Percentiles rank a stretch among this genome's conserved stretches.
Evolutionary conservation across 352 stramenopile genomes (phyloP).

Genomic region (Phytophthora multivora): DNA sequence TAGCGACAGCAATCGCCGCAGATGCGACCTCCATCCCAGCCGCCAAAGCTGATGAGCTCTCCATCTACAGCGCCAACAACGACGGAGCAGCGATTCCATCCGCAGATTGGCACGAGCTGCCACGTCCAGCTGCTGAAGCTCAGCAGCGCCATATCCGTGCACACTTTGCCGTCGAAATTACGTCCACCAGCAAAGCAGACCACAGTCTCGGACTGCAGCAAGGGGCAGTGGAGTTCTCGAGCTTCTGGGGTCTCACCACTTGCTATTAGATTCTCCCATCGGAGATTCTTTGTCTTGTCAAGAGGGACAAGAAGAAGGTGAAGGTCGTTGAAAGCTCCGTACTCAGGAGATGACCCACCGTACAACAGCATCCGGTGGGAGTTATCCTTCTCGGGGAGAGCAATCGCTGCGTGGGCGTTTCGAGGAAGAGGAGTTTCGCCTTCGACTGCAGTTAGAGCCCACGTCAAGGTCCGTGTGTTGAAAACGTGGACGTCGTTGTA

Average conservation of each 20-base stretch:
- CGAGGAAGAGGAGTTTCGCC: slow-evolving; percentile 47
- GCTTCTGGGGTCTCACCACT: slow-evolving; percentile 40
- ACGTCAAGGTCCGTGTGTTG: slow-evolving; percentile 41
- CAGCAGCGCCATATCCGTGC: slow-evolving; percentile 62
- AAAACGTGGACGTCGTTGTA: slow-evolving; percentile 69
- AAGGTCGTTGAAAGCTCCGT: slow-evolving; percentile 55
- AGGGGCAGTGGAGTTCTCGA: slow-evolving; percentile 54
- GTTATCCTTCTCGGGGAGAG: slow-evolving; percentile 17
- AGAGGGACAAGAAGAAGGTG: slow-evolving; percentile 46
- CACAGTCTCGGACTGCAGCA: slow-evolving; percentile 16
- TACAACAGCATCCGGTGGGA: slow-evolving; percentile 52
- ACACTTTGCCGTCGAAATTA: slow-evolving; percentile 56
- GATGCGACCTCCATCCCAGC: slow-evolving; percentile 54
- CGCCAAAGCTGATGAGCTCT: slow-evolving; percentile 53
- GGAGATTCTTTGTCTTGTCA: background rate
- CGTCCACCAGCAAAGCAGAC: slow-evolving; percentile 59
- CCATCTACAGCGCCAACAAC: slow-evolving; percentile 32
- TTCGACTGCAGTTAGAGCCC: slow-evolving; percentile 36
- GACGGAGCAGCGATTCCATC: slow-evolving; percentile 63
- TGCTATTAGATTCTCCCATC: slow-evolving; percentile 33
- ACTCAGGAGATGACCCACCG: slow-evolving; percentile 63
- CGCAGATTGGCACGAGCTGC: slow-evolving; percentile 57
- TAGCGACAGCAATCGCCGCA: slow-evolving; percentile 49
- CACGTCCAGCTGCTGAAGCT: slow-evolving; percentile 44
- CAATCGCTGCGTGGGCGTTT: slow-evolving; percentile 63